Evolutionary conservation across 768 basidiomycete species (phyloP).

Genomic region (Termitomyces sp.): DNA sequence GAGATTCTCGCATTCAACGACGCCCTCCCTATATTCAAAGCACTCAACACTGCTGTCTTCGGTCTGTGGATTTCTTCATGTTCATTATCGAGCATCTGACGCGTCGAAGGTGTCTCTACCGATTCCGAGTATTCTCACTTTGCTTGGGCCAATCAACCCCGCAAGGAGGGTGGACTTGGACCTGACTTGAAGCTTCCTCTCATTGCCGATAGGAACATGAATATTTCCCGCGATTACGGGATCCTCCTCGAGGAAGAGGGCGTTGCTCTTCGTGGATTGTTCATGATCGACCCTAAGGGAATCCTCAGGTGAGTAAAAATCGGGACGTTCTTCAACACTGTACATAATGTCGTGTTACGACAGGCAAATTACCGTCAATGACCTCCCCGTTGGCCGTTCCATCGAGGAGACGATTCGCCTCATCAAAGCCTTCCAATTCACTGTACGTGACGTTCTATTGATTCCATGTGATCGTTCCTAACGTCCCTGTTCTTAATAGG

Average conservation of each 20-base stretch:
- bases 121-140: constrained; percentile 89
- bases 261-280: constrained; percentile 81
- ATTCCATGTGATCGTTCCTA: neutral
- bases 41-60: constrained; percentile 71
- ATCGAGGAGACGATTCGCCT: constrained; percentile 92
- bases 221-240: constrained; percentile 81
- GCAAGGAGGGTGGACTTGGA: constrained; percentile 86
- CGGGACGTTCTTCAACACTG: neutral
- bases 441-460: constrained; percentile 38
- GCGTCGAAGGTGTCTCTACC: constrained; percentile 55
- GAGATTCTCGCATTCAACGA: constrained; percentile 96
- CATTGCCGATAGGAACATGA: constrained; percentile 75
- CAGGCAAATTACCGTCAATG: constrained; percentile 86
- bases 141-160: constrained; percentile 79
- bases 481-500: constrained; percentile 35
- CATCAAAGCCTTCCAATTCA: constrained; percentile 91
- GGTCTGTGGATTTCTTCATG: constrained; percentile 34
- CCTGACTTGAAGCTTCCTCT: constrained; percentile 85
- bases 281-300: constrained; percentile 86
- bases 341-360: neutral
- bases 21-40: constrained; percentile 70
- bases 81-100: neutral
- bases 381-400: constrained; percentile 92
- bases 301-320: constrained; percentile 48
- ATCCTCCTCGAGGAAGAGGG: constrained; percentile 88